These are phyloP conservation scores for Penicillium decumbens DNA, from an alignment of 2,329 filamentous ascomycete genomes.

Conservation along the genomic window DNA sequence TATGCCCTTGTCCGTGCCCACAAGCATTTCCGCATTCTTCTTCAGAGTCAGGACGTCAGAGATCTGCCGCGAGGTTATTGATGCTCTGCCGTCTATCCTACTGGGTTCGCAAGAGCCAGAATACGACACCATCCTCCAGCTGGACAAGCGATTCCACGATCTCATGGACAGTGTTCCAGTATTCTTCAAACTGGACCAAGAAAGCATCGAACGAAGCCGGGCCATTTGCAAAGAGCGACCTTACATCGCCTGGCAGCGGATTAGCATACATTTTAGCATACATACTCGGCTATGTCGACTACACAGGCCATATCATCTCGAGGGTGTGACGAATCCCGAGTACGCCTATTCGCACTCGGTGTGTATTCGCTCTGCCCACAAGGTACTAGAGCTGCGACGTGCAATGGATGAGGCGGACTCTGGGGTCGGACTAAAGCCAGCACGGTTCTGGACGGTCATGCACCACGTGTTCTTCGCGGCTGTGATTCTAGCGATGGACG, in stretches of 20 bases:
- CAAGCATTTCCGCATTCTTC: constrained; percentile 15
- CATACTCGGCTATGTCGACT: constrained; percentile 22
- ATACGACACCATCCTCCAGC: constrained; percentile 15
- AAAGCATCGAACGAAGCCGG: constrained; percentile 17
- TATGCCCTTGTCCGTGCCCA: constrained; percentile 12
- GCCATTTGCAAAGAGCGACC: constrained; percentile 19
- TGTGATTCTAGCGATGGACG: constrained; percentile 22
- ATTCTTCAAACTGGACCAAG: constrained; percentile 13
- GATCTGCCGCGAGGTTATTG: constrained; percentile 19
- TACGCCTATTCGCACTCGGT: constrained; percentile 19
- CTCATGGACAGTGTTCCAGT: constrained; percentile 10
- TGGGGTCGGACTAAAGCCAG: constrained; percentile 13
- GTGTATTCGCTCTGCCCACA: constrained; percentile 19
- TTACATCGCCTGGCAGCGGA: constrained; percentile 20
- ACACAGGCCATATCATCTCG: constrained; percentile 22
- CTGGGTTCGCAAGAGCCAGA: constrained; percentile 14
- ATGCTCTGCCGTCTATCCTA: constrained; percentile 17
- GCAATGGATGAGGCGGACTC: constrained; percentile 16
- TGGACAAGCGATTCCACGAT: constrained; percentile 14
- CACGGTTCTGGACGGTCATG: constrained; percentile 19
- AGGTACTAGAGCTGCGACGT: constrained; percentile 15
- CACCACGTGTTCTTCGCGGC: constrained; percentile 24
- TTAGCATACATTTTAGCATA: constrained; percentile 18
- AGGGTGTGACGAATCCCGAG: constrained; percentile 15
- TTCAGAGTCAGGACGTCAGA: constrained; percentile 10